Evolutionary conservation across 192 early-diverging fungal species (phyloP).

Genomic region (Lunasporangiospora selenospora): DNA sequence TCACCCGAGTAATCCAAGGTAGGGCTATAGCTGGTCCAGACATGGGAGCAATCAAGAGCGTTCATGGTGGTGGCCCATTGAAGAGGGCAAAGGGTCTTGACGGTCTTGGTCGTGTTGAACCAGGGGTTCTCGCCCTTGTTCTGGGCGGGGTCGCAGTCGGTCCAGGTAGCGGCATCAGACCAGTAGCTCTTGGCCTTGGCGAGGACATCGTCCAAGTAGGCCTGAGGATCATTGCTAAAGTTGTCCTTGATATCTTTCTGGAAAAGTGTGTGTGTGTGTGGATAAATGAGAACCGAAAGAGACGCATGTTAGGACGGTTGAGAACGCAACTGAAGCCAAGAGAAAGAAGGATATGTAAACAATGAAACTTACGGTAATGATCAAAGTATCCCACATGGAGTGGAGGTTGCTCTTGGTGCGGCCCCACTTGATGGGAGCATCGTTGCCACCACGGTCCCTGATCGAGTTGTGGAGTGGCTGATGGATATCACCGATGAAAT

Average conservation of each 20-base stretch:
- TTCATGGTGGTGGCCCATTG: constrained; percentile 47
- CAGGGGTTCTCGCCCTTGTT: constrained; percentile 19
- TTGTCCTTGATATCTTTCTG: constrained; percentile 35
- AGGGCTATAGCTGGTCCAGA: constrained; percentile 46
- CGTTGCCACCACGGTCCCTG: constrained; percentile 25
- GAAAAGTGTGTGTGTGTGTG: background rate
- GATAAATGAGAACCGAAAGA: background rate
- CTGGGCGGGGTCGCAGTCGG: constrained; percentile 13
- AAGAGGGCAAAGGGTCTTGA: constrained; percentile 45
- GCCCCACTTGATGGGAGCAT: constrained; percentile 37
- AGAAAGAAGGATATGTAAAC: background rate
- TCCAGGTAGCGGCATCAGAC: constrained; percentile 24
- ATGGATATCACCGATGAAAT: constrained; percentile 57
- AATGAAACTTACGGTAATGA: constrained; percentile 34
- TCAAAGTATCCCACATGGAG: constrained; percentile 42
- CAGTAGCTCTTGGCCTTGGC: constrained; percentile 18
- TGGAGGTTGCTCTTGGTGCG: constrained; percentile 40
- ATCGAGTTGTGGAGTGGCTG: constrained; percentile 52
- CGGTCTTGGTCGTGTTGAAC: constrained; percentile 4
- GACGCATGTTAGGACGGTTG: background rate
- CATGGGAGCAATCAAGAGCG: constrained; percentile 43
- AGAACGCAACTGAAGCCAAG: background rate
- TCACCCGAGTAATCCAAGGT: constrained; percentile 38
- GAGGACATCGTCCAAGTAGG: constrained; percentile 37
- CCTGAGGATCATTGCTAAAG: constrained; percentile 23